Conservation (phyloP, 176 grass and related monocot species). For the Panicum miliaceum region DNA sequence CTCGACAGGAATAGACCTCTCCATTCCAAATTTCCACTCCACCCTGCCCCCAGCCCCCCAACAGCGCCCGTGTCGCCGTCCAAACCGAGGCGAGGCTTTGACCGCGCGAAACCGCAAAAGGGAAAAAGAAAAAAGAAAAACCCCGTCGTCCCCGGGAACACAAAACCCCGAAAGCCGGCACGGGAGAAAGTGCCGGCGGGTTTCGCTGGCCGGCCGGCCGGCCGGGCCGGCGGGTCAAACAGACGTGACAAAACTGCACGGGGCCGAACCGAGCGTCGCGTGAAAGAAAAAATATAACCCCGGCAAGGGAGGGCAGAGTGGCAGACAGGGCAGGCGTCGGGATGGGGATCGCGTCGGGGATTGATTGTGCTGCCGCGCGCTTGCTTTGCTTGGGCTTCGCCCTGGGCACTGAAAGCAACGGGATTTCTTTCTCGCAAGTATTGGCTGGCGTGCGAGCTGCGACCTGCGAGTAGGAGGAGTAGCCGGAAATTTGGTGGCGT, state of each 20-base stretch:
- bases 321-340: constrained; percentile 14
- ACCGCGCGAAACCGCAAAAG: not conserved
- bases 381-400: not conserved
- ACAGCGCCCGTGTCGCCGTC: not conserved
- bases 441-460: constrained; percentile 1
- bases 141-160: constrained; percentile 29
- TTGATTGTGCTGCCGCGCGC: not conserved
- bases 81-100: constrained; percentile 30
- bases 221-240: not conserved
- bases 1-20: constrained; percentile 6
- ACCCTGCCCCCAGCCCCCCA: not conserved
- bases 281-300: not conserved
- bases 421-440: not conserved
- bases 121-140: too few relatives aligned
- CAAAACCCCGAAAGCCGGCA: constrained; percentile 44
- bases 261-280: not conserved
- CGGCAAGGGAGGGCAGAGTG: not conserved
- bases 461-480: not conserved
- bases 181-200: constrained; percentile 64
- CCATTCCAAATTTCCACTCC: constrained; percentile 33
- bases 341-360: constrained; percentile 23
- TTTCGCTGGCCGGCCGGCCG: constrained; percentile 49
- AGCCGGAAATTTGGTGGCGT: not conserved
- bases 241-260: constrained; percentile 20
- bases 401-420: constrained; percentile 67